Conservation (phyloP, 1,139 yeast genomes). For the Pichia sp. region DNA sequence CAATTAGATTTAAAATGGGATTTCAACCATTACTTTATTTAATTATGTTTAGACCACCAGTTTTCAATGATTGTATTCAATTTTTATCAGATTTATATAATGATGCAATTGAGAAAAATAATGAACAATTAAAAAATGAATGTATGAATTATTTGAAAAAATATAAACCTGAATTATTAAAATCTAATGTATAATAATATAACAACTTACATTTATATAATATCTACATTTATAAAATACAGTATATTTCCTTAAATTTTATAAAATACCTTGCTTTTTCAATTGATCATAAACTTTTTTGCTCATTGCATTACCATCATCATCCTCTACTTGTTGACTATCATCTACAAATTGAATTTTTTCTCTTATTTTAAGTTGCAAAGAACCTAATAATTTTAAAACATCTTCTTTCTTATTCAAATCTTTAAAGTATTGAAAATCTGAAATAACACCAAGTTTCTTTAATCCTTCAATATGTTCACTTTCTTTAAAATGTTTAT, state of each 20-base stretch:
- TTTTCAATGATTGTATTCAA: slow-evolving; percentile 57
- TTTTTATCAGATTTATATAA: slow-evolving; percentile 54
- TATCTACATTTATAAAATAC: too few species aligned
- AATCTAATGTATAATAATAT: too few species aligned
- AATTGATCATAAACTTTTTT: slow-evolving; percentile 75
- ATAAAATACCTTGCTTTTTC: slow-evolving; percentile 63
- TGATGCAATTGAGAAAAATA: slow-evolving; percentile 37
- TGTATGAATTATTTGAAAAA: slow-evolving; percentile 49
- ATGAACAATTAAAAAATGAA: slow-evolving; percentile 50
- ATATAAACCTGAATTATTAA: slow-evolving; percentile 30
- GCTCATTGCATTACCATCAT: slow-evolving; percentile 88
- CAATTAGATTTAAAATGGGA: slow-evolving; percentile 74
- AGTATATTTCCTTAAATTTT: neutral
- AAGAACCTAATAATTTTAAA: slow-evolving; percentile 44
- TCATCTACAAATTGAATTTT: slow-evolving; percentile 45
- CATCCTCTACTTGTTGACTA: slow-evolving; percentile 81
- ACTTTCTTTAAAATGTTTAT: slow-evolving; percentile 63
- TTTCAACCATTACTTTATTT: slow-evolving; percentile 74
- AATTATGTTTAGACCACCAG: slow-evolving; percentile 88
- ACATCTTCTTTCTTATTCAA: slow-evolving; percentile 69
- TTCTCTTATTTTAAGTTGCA: slow-evolving; percentile 37
- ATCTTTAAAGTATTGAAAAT: slow-evolving; percentile 49
- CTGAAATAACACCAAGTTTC: slow-evolving; percentile 59
- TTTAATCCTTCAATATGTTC: slow-evolving; percentile 71
- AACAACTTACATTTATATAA: too few species aligned